Percentiles rank a stretch among this genome's conserved stretches.
Evolutionary conservation across 2,329 filamentous ascomycete genomes (phyloP).

Genomic region (Colletotrichum noveboracense): DNA sequence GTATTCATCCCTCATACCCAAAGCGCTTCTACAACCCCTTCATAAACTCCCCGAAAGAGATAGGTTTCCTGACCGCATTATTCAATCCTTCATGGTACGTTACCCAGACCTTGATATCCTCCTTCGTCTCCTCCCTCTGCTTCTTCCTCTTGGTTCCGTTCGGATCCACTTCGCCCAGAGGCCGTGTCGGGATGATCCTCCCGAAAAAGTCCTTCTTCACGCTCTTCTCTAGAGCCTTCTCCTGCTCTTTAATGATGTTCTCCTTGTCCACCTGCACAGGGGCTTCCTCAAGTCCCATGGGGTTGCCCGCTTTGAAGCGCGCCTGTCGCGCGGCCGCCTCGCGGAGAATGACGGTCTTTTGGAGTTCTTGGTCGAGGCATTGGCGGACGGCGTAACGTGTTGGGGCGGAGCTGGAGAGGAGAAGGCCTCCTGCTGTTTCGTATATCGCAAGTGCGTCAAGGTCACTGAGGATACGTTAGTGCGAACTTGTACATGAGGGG

Average conservation of each 20-base stretch:
- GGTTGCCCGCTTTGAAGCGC: conserved; percentile 57
- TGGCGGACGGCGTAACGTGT: conserved; percentile 93
- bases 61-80: conserved; percentile 89
- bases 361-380: conserved; percentile 89
- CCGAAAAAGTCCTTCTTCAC: conserved; percentile 89
- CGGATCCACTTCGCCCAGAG: conserved; percentile 45
- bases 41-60: conserved; percentile 82
- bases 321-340: conserved; percentile 71
- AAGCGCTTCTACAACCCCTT: conserved; percentile 54
- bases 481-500: neutral
- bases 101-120: conserved; percentile 74
- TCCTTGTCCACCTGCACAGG: conserved; percentile 43
- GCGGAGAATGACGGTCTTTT: conserved; percentile 71
- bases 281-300: conserved; percentile 20
- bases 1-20: neutral
- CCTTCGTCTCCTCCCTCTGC: conserved; percentile 33
- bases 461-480: conserved; percentile 44
- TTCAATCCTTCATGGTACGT: conserved; percentile 90
- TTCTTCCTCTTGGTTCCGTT: conserved; percentile 32
- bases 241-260: conserved; percentile 35
- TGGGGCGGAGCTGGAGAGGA: conserved; percentile 66
- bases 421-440: conserved; percentile 65
- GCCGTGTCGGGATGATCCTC: conserved; percentile 60
- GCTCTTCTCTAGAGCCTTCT: conserved; percentile 35
- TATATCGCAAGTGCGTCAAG: conserved; percentile 83